Evolutionary conservation across 108 stramenopile species (phyloP).

Genomic region (Nitzschia palea): DNA sequence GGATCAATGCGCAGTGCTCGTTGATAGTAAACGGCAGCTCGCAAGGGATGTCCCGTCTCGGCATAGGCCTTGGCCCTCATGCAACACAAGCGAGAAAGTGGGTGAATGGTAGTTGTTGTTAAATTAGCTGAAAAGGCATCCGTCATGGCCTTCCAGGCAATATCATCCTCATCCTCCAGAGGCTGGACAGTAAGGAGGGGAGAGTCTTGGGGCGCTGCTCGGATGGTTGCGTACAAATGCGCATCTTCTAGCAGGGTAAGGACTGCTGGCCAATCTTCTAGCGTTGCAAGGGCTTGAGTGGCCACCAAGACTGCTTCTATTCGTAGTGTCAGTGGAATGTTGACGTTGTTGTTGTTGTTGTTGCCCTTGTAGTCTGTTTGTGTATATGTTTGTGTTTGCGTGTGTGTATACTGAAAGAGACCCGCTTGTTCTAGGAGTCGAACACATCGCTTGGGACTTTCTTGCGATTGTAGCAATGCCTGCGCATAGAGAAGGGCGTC

Average conservation of each 20-base stretch:
- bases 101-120: conserved; percentile 48
- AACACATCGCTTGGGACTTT: conserved; percentile 45
- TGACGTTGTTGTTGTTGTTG: background rate
- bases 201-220: background rate
- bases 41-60: conserved; percentile 65
- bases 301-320: conserved; percentile 45
- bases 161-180: conserved; percentile 47
- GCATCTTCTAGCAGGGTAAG: conserved; percentile 40
- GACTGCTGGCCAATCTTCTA: conserved; percentile 46
- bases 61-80: conserved; percentile 63
- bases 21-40: conserved; percentile 62
- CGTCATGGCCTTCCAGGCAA: conserved; percentile 33
- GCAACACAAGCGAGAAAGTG: conserved; percentile 58
- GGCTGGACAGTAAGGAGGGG: background rate
- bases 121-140: background rate
- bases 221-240: conserved; percentile 15
- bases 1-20: conserved; percentile 64
- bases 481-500: conserved; percentile 72
- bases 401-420: conserved; percentile 15
- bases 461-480: conserved; percentile 44
- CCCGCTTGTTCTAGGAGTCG: conserved; percentile 55
- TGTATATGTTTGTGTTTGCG: background rate
- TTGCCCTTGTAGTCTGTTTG: background rate
- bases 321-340: conserved; percentile 1
- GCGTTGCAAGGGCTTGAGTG: conserved; percentile 32